Evolutionary conservation across 768 basidiomycete genomes (phyloP), one percentile per base, ranked within the genome.

Genomic region (Rhizopogon salebrosus): DNA sequence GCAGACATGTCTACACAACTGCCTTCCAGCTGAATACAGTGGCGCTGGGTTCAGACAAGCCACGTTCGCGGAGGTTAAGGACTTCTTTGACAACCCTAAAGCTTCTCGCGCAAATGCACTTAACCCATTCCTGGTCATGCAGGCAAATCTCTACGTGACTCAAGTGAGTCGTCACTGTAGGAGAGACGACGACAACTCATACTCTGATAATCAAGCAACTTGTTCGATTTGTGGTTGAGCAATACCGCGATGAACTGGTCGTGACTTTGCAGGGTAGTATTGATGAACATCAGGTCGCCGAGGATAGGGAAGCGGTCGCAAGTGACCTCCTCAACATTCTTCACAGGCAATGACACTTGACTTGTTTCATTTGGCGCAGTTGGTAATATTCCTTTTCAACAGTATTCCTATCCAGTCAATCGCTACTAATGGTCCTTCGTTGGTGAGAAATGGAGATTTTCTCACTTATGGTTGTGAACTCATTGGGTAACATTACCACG

Each of bases 381-480:
- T 26, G 49, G 48, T 39, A 34, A 54, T 62, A 27, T 35, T n/a
- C 16, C 37, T 37, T 31, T 31, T 50, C 38, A 55, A 41, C 58
- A 92, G 88, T 62, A 94, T 95, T 59, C 93, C 93, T 16, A 93
- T 95, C 51, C 91, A 93, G 67, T 91, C 90, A 29, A 93, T 95
- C 60, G 92, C 92, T 31, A 89, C 86, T 45, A 93, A 89, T 62
- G 89, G 89, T 4, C 89, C 89, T 5, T 89, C 87, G 51, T 71
- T 91, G 74, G 88, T 79, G 53, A 63, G 75, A 50, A 41, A 8
- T 46, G 31, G 31, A 13, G 10, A 0, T 34, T 34, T 38, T 2
- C 3, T 27, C 26, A 4, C 16, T 41, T 18, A 57, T 62, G 3
- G 58, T 63, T 35, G 31, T 22, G 45, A 23, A 16, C 14, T 23